These are phyloP conservation scores for Epichloe uncinata DNA, from an alignment of 2,329 filamentous ascomycete species.

Conservation along the genomic window DNA sequence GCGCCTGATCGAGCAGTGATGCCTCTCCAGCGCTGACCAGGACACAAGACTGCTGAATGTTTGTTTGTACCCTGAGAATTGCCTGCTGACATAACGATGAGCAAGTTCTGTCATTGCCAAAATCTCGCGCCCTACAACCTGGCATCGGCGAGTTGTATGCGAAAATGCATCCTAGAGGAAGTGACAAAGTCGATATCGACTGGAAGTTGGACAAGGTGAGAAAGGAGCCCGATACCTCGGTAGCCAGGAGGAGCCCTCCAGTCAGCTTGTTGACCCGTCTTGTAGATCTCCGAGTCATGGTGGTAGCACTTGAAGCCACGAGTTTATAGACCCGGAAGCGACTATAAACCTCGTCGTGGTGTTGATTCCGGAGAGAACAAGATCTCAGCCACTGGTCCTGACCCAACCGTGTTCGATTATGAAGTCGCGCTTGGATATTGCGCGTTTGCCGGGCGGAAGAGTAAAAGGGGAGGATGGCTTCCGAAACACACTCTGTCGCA, in stretches of 20 bases:
- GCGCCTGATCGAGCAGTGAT: constrained; percentile 25
- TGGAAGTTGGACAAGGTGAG: constrained; percentile 28
- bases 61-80: constrained; percentile 14
- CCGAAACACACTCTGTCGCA: not conserved
- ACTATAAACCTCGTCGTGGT: not conserved
- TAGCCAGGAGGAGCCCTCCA: constrained; percentile 12
- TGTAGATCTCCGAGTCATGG: constrained; percentile 1
- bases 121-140: constrained; percentile 25
- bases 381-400: not conserved
- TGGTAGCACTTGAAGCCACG: not conserved
- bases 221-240: constrained; percentile 12
- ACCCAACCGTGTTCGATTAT: not conserved
- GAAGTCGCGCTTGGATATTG: not conserved
- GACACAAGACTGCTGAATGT: constrained; percentile 16
- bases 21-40: constrained; percentile 12
- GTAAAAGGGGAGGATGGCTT: not conserved
- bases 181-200: constrained; percentile 22
- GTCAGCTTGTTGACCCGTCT: constrained; percentile 6
- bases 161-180: constrained; percentile 24
- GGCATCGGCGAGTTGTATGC: constrained; percentile 29
- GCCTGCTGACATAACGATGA: constrained; percentile 23
- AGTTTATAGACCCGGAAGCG: not conserved
- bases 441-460: not conserved
- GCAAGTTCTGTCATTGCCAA: constrained; percentile 21
- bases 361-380: not conserved